phyloP scores from a whole-genome alignment of 2,329 filamentous ascomycete species.

The Claviceps pazoutovae region DNA sequence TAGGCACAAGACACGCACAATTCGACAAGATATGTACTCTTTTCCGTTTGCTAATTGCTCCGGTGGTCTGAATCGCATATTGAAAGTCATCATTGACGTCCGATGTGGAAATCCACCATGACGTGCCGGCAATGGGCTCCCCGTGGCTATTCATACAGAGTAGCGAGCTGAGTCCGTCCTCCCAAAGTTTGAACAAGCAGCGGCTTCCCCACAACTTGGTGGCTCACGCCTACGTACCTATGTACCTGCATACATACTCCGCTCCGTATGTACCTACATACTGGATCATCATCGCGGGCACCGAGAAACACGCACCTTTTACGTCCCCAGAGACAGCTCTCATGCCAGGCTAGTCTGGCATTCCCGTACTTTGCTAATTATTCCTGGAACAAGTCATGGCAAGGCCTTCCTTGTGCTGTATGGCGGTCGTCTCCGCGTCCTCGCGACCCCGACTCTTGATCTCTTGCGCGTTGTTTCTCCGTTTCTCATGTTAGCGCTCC shows the following conservation, averaged over 20 bases:
- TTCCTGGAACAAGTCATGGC: no score
- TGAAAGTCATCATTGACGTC: not conserved
- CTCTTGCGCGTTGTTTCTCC: not conserved
- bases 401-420: not conserved
- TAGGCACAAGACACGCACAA: not conserved
- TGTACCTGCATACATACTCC: no score
- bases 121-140: not conserved
- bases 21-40: not conserved
- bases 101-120: no score
- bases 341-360: no score
- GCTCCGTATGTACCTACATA: no score
- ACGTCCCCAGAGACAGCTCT: no score
- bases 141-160: not conserved
- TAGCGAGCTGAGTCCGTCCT: not conserved
- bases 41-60: not conserved
- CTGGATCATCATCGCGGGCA: no score
- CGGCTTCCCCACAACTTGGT: not conserved
- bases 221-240: no score
- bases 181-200: not conserved
- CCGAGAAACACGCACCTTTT: no score
- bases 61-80: not conserved
- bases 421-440: not conserved
- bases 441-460: not conserved
- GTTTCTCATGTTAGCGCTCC: not conserved
- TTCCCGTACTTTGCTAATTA: no score